Evolutionary conservation across 345 rosid species (phyloP).

Genomic region (Bruguiera parviflora): DNA sequence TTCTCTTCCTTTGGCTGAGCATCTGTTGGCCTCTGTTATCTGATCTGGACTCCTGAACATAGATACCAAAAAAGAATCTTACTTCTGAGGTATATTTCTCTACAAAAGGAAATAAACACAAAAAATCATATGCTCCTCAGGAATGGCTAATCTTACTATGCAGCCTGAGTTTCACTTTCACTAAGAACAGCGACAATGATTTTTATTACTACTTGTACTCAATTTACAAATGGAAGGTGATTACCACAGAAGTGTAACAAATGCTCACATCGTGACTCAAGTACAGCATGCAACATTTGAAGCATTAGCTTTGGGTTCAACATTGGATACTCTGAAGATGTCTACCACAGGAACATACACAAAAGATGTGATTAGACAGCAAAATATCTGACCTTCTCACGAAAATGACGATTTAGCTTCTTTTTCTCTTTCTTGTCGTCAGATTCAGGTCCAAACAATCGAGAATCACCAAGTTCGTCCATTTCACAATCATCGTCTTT

Average conservation of each 20-base stretch:
- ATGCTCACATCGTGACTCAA: constrained; percentile 1
- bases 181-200: background rate
- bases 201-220: background rate
- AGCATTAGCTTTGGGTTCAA: background rate
- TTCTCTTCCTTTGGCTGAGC: constrained; percentile 72
- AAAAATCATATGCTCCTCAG: constrained; percentile 1
- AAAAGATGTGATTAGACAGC: constrained; percentile 4
- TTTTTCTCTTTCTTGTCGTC: constrained; percentile 43
- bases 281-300: background rate
- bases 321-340: background rate
- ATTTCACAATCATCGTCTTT: constrained; percentile 31
- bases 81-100: background rate
- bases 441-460: constrained; percentile 53
- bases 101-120: background rate
- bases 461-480: constrained; percentile 50
- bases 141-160: background rate
- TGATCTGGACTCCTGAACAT: constrained; percentile 70
- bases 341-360: constrained; percentile 4
- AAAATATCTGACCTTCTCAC: constrained; percentile 17
- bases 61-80: constrained; percentile 13
- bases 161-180: background rate
- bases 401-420: constrained; percentile 33
- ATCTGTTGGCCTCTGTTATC: constrained; percentile 67
- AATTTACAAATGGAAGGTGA: background rate
- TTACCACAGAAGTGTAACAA: background rate